Evolutionary conservation across 306 rosid genomes (phyloP), one percentile per base, ranked within the genome.

Genomic region (Sphenostylis stenocarpa): DNA sequence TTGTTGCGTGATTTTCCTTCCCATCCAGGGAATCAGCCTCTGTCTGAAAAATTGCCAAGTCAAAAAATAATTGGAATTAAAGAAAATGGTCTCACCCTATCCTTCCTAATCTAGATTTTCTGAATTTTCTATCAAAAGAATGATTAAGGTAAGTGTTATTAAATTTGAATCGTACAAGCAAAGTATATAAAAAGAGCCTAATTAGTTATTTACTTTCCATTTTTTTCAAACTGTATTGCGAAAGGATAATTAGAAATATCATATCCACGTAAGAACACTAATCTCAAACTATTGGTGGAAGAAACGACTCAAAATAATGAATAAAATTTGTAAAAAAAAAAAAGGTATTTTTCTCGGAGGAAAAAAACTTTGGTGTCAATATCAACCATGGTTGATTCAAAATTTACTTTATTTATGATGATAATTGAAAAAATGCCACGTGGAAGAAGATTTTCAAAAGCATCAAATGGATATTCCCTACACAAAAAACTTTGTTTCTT

Each of bases 381-480:
- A 57, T 56, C 26, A 7, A 76, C 17, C 14, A 48, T 47, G 6
- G 14, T 17, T 70, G 36, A 19, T 19, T 2, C 13, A 19, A 38
- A 9, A 72, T 57, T 73, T 72, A 1, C 17, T 38, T 8, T 41
- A 24, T 15, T 14, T 0, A 7, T 9, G 9, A 16, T 26, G 15
- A 20, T 34, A 34, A 53, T 31, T 6, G 47, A 3, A 29, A n/a
- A 43, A 20, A 64, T n/a, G 74, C 52, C 74, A 53, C 19, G 47
- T 44, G 33, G 56, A 10, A 0, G 38, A 23, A 9, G 58, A 73
- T 49, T 60, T 33, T 49, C 2, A 33, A 23, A 5, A 28, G 72
- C 57, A 39, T 44, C 56, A 3, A 17, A 41, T 17, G 73, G 56
- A 78, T 67, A 60, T 78, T 48, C 83, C 62, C 24, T 31, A 48